Conservation (phyloP, 768 basidiomycete genomes). For the Tulasnella sp. region DNA sequence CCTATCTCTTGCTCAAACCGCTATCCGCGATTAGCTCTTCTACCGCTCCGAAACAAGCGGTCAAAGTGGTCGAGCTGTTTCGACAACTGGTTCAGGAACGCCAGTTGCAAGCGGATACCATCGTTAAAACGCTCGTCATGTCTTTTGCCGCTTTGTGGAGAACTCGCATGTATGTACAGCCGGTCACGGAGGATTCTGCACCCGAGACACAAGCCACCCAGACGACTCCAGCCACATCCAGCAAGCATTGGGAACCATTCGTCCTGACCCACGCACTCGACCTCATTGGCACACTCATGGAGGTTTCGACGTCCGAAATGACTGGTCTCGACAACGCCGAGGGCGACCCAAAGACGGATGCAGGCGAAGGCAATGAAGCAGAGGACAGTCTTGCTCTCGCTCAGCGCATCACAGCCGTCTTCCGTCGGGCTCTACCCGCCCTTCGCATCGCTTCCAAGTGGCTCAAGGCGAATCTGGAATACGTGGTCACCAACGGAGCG, state of each 20-base stretch:
- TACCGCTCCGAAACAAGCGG: conserved; percentile 31
- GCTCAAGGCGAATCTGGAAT: conserved; percentile 75
- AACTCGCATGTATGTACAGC: conserved; percentile 66
- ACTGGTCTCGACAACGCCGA: conserved; percentile 49
- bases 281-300: conserved; percentile 64
- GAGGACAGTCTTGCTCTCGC: conserved; percentile 61
- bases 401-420: conserved; percentile 80
- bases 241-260: conserved; percentile 59
- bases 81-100: conserved; percentile 65
- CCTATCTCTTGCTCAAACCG: conserved; percentile 38
- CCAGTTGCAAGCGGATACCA: conserved; percentile 71
- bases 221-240: conserved; percentile 38
- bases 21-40: conserved; percentile 19
- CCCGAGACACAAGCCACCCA: conserved; percentile 41
- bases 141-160: conserved; percentile 85
- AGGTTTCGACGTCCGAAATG: conserved; percentile 67
- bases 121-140: conserved; percentile 72
- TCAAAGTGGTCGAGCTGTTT: conserved; percentile 61
- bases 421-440: conserved; percentile 83
- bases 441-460: conserved; percentile 89
- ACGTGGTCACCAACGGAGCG: conserved; percentile 42
- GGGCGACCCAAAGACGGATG: not conserved
- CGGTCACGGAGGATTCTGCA: conserved; percentile 17
- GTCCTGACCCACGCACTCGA: conserved; percentile 70
- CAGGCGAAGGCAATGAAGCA: conserved; percentile 39